phyloP scores from a whole-genome alignment of 345 rosid genomes.

The Eutrema heterophyllum region DNA sequence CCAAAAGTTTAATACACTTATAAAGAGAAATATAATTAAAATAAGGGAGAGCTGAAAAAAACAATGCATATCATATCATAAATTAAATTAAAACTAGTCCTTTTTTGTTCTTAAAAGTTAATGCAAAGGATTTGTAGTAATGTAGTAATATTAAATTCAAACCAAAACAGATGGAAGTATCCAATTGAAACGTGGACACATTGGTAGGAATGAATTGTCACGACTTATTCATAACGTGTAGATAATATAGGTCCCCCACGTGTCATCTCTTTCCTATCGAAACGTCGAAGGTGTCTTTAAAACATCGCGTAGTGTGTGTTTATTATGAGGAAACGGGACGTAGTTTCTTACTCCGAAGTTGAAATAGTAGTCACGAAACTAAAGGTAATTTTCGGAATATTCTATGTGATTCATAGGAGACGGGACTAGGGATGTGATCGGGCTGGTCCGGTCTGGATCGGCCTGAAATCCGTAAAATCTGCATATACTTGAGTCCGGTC shows the following conservation, averaged over 20 bases:
- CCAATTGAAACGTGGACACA: constrained; percentile 8
- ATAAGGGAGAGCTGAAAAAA: not conserved
- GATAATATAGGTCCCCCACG: not conserved
- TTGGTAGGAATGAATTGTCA: constrained; percentile 9
- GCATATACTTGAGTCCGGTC: no score
- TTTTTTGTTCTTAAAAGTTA: not conserved
- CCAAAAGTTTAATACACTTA: no score
- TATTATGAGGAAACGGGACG: constrained; percentile 5
- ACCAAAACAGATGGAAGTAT: not conserved
- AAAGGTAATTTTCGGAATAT: not conserved
- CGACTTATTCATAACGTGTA: constrained; percentile 1
- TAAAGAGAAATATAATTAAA: not conserved
- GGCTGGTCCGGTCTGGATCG: no score
- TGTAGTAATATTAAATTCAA: not conserved
- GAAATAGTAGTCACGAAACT: not conserved
- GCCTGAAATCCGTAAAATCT: no score
- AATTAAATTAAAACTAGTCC: not conserved
- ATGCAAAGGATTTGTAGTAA: not conserved
- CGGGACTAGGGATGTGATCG: no score
- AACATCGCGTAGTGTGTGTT: not conserved
- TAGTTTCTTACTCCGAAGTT: not conserved
- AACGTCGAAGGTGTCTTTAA: not conserved
- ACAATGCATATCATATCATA: no score
- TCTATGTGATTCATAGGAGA: not conserved
- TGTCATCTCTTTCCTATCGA: not conserved